Conservation (phyloP, 345 rosid species). For the Pistacia integerrima region DNA sequence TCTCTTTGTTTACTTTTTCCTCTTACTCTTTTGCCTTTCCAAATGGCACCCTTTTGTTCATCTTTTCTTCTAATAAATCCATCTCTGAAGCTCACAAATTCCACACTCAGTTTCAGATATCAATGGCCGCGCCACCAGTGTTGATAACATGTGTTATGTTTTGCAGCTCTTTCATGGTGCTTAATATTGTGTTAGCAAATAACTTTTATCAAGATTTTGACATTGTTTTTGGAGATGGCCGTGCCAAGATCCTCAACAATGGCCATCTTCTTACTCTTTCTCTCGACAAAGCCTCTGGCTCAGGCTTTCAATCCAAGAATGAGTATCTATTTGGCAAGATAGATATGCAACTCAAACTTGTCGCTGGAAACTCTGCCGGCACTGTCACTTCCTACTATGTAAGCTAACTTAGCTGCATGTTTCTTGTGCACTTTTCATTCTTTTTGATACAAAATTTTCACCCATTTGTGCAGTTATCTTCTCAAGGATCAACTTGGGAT, state of each 20-base stretch:
- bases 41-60: neutral
- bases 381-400: conserved; percentile 62
- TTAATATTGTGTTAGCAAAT: neutral
- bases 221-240: conserved; percentile 44
- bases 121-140: neutral
- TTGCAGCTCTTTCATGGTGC: neutral
- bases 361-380: conserved; percentile 61
- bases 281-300: conserved; percentile 50
- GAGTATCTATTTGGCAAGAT: conserved; percentile 40
- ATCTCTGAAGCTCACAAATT: too few relatives aligned
- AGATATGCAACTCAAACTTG: conserved; percentile 54
- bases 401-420: conserved; percentile 18
- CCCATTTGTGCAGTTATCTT: conserved; percentile 38
- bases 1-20: neutral
- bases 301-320: conserved; percentile 48
- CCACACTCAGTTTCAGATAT: neutral
- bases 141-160: neutral
- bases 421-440: neutral
- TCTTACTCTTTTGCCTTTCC: neutral
- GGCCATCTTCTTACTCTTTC: conserved; percentile 39
- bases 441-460: too few relatives aligned
- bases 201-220: conserved; percentile 41
- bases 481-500: conserved; percentile 62
- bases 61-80: too few relatives aligned
- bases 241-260: conserved; percentile 32